phyloP scores from a whole-genome alignment of 371 early-diverging fungal species.

The Funneliformis caledonium region DNA sequence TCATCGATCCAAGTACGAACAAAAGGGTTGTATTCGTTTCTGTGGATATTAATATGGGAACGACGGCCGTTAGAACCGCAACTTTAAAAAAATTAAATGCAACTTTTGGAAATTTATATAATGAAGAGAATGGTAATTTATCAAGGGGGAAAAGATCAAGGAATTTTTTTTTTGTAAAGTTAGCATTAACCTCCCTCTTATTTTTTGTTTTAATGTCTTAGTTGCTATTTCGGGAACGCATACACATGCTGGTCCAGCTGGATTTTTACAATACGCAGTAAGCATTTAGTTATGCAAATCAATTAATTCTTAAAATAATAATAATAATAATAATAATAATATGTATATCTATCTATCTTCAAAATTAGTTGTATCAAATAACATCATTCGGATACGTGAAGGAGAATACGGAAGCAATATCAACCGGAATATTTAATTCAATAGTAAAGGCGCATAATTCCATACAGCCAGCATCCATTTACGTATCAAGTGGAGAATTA shows the following conservation, averaged over 20 bases:
- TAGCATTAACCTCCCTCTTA: background rate
- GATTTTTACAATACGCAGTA: constrained; percentile 52
- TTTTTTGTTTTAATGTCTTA: background rate
- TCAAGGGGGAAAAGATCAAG: too few species aligned
- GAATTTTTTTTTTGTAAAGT: background rate
- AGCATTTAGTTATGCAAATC: constrained; percentile 37
- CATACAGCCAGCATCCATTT: constrained; percentile 49
- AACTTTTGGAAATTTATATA: constrained; percentile 43
- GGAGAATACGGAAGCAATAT: constrained; percentile 57
- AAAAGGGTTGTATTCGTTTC: constrained; percentile 60
- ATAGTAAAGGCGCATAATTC: constrained; percentile 60
- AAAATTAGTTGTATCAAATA: constrained; percentile 40
- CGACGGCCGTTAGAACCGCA: constrained; percentile 48
- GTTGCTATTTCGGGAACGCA: constrained; percentile 69
- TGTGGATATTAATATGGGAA: constrained; percentile 56
- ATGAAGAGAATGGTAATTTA: constrained; percentile 50
- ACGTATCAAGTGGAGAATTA: constrained; percentile 50
- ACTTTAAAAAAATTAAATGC: constrained; percentile 47
- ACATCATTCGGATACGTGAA: constrained; percentile 50
- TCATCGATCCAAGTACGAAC: constrained; percentile 45
- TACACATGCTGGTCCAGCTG: constrained; percentile 61
- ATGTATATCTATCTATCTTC: constrained; percentile 26
- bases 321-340: too few species aligned
- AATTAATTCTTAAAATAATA: too few species aligned
- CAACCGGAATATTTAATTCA: constrained; percentile 58